Conservation (phyloP, 169 alveolate species). For the Plasmodium cynomolgi region DNA sequence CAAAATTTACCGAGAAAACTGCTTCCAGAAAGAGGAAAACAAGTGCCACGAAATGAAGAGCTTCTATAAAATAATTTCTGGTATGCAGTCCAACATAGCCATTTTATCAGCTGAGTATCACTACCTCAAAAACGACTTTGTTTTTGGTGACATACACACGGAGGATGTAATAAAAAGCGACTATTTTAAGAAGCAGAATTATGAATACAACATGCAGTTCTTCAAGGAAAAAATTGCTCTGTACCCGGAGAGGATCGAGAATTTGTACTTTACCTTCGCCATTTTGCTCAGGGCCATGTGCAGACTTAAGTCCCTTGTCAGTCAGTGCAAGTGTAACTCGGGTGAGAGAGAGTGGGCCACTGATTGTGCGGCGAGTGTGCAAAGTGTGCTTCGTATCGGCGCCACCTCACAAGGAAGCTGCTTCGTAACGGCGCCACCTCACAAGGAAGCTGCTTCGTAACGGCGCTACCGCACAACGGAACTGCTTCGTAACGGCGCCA, state of each 20-base stretch:
- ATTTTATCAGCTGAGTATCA: slow-evolving; percentile 87
- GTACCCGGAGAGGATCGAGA: slow-evolving; percentile 90
- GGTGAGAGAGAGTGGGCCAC: slow-evolving; percentile 23
- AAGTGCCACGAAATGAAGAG: slow-evolving; percentile 82
- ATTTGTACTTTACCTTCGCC: slow-evolving; percentile 89
- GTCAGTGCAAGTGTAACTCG: slow-evolving; percentile 86
- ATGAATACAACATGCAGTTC: slow-evolving; percentile 83
- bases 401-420: not conserved
- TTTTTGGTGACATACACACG: slow-evolving; percentile 22
- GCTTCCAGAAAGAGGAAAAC: slow-evolving; percentile 65
- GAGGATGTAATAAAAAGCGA: slow-evolving; percentile 71
- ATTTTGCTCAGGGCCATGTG: slow-evolving; percentile 87
- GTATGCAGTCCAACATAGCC: slow-evolving; percentile 90
- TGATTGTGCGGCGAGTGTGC: no score
- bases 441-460: not conserved
- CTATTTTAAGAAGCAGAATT: slow-evolving; percentile 72
- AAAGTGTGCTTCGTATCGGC: no score
- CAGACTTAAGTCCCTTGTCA: slow-evolving; percentile 83
- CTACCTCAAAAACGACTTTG: slow-evolving; percentile 76
- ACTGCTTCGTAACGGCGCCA: not conserved
- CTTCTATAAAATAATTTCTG: slow-evolving; percentile 86
- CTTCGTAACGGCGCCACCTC: not conserved
- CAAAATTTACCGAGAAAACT: slow-evolving; percentile 50
- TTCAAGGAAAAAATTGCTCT: slow-evolving; percentile 85
- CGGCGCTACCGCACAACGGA: no score